phyloP scores from a whole-genome alignment of 306 rosid species.

The Cicer cuneatum region DNA sequence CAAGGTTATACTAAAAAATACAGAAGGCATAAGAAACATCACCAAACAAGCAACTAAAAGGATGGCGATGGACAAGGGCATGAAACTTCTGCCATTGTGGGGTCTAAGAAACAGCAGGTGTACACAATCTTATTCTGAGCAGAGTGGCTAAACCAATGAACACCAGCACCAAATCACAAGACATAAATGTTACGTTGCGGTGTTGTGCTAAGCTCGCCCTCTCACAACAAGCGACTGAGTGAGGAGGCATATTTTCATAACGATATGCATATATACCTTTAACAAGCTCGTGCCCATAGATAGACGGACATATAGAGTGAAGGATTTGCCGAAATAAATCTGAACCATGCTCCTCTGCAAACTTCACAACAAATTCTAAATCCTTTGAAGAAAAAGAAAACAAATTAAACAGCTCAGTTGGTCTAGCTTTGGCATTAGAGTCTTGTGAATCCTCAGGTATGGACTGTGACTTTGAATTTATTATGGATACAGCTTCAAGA shows the following conservation, averaged over 20 bases:
- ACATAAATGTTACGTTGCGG: not conserved
- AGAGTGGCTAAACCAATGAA: slow-evolving; percentile 20
- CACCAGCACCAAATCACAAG: slow-evolving; percentile 35
- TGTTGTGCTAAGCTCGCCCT: slow-evolving; percentile 16
- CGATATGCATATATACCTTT: slow-evolving; percentile 63
- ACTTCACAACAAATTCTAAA: slow-evolving; percentile 87
- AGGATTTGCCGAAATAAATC: slow-evolving; percentile 87
- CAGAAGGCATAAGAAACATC: slow-evolving; percentile 30
- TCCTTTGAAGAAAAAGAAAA: slow-evolving; percentile 85
- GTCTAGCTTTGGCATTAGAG: slow-evolving; percentile 66
- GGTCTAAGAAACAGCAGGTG: slow-evolving; percentile 15
- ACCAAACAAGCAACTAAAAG: slow-evolving; percentile 17
- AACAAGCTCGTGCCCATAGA: slow-evolving; percentile 96
- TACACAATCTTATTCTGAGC: slow-evolving; percentile 3
- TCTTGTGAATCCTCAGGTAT: slow-evolving; percentile 63
- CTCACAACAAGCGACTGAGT: slow-evolving; percentile 21
- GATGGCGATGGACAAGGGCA: slow-evolving; percentile 12
- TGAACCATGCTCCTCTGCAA: slow-evolving; percentile 72
- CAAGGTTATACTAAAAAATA: slow-evolving; percentile 33
- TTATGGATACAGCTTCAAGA: slow-evolving; percentile 84
- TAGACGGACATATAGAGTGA: slow-evolving; percentile 95
- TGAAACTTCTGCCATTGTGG: slow-evolving; percentile 9
- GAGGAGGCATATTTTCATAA: slow-evolving; percentile 38
- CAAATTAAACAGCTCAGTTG: slow-evolving; percentile 69
- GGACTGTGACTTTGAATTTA: slow-evolving; percentile 81